Percentiles rank a stretch among this genome's conserved stretches.
Evolutionary conservation across 805 yeast species (phyloP).

Genomic region (Candida ipomoeae): DNA sequence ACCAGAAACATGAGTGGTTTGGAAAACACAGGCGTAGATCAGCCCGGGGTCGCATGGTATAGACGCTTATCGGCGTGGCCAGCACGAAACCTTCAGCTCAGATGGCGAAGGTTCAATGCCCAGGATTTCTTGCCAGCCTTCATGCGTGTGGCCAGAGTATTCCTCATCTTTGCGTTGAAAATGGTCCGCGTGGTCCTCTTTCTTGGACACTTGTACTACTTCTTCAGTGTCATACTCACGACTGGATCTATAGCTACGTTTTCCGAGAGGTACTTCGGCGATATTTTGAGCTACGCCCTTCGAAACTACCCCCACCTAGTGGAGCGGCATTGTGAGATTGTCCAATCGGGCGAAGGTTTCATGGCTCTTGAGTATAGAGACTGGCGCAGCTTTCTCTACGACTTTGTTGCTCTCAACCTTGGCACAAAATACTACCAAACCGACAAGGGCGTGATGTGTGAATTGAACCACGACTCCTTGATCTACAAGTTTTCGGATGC

Average conservation of each 20-base stretch:
- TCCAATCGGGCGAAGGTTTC: not conserved
- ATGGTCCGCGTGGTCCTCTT: slow-evolving; percentile 7
- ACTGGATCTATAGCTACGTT: slow-evolving; percentile 28
- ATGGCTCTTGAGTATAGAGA: not conserved
- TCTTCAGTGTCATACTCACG: slow-evolving; percentile 19
- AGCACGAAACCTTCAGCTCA: slow-evolving; percentile 10
- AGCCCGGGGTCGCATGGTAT: slow-evolving; percentile 5
- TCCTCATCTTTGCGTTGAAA: slow-evolving; percentile 11
- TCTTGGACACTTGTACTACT: slow-evolving; percentile 7
- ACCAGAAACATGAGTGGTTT: too few relatives aligned
- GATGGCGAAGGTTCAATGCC: slow-evolving; percentile 13
- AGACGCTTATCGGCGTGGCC: slow-evolving; percentile 14
- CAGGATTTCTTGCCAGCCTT: slow-evolving; percentile 2
- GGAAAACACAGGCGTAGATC: too few relatives aligned
- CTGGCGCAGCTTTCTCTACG: slow-evolving; percentile 18
- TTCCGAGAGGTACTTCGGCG: slow-evolving; percentile 25
- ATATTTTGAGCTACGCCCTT: slow-evolving; percentile 26
- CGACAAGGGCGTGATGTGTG: slow-evolving; percentile 4
- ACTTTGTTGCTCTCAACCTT: slow-evolving; percentile 7
- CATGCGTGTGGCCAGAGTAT: not conserved
- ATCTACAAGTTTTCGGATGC: slow-evolving; percentile 16
- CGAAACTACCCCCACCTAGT: slow-evolving; percentile 17
- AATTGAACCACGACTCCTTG: slow-evolving; percentile 6
- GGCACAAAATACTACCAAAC: not conserved
- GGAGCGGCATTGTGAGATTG: slow-evolving; percentile 8